These are phyloP conservation scores for Jamesozyma piceae DNA, from an alignment of 805 yeast species.

Conservation along the genomic window DNA sequence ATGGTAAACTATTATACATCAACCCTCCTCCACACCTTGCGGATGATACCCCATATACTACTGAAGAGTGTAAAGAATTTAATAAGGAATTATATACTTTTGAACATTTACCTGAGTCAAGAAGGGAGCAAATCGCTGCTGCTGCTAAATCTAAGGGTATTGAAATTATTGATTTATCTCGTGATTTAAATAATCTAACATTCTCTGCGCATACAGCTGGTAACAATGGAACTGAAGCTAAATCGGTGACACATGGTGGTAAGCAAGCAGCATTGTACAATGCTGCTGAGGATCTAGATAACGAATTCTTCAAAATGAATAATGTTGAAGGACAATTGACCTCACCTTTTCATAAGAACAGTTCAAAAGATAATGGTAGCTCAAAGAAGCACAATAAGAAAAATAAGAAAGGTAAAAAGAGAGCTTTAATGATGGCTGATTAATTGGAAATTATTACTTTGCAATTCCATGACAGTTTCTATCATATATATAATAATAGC, in stretches of 20 bases:
- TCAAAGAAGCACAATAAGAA: slow-evolving; percentile 63
- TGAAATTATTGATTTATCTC: slow-evolving; percentile 53
- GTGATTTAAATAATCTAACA: slow-evolving; percentile 61
- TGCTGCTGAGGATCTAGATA: slow-evolving; percentile 75
- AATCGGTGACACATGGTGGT: slow-evolving; percentile 64
- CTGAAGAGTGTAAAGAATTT: slow-evolving; percentile 52
- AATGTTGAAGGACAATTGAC: slow-evolving; percentile 52
- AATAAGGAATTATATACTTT: slow-evolving; percentile 68
- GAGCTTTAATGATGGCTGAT: slow-evolving; percentile 22
- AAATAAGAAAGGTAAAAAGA: slow-evolving; percentile 56
- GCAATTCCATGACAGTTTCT: not conserved
- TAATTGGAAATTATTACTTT: not conserved
- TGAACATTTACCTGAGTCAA: slow-evolving; percentile 55
- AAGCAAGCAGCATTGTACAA: slow-evolving; percentile 69
- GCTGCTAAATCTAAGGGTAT: slow-evolving; percentile 55
- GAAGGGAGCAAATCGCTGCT: slow-evolving; percentile 58
- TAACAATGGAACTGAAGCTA: slow-evolving; percentile 36
- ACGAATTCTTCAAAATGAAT: slow-evolving; percentile 71
- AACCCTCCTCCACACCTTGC: slow-evolving; percentile 77
- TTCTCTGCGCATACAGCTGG: slow-evolving; percentile 69
- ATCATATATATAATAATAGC: not conserved
- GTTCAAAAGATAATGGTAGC: slow-evolving; percentile 24
- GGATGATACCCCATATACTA: slow-evolving; percentile 43
- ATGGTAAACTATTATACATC: slow-evolving; percentile 75
- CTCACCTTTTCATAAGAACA: slow-evolving; percentile 63